Evolutionary conservation across 495 filamentous ascomycete genomes (phyloP).

Genomic region (Penicillium subrubescens): DNA sequence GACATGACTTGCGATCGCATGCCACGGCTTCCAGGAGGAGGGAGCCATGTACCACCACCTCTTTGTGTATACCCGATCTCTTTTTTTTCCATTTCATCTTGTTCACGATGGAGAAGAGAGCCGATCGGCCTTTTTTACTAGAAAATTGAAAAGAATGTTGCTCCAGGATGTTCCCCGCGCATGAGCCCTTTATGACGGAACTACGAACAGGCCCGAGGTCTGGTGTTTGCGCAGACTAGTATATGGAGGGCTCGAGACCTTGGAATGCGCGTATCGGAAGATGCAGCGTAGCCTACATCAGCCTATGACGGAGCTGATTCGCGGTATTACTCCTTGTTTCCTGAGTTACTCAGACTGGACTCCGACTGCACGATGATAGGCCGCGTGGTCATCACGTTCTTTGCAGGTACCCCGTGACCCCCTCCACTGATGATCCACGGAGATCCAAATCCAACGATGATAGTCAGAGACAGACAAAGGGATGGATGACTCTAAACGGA

Average conservation of each 20-base stretch:
- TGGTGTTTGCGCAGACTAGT: not conserved
- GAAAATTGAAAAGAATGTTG: slow-evolving; percentile 4
- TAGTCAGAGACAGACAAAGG: not conserved
- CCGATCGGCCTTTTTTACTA: not conserved
- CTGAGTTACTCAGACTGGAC: not conserved
- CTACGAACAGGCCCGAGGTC: not conserved
- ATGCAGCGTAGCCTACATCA: not conserved
- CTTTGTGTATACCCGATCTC: slow-evolving; percentile 4
- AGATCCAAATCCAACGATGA: slow-evolving; percentile 1
- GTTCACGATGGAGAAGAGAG: not conserved
- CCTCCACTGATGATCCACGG: not conserved
- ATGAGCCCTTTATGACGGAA: not conserved
- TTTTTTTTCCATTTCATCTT: not conserved
- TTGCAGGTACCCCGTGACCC: slow-evolving; percentile 1
- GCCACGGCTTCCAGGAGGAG: not conserved
- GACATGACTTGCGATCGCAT: slow-evolving; percentile 10
- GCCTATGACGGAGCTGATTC: not conserved
- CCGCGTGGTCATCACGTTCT: not conserved
- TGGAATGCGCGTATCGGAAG: slow-evolving; percentile 4
- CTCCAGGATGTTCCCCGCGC: not conserved
- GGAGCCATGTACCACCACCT: slow-evolving; percentile 18
- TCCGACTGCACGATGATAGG: not conserved
- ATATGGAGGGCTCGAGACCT: not conserved
- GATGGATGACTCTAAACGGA: not conserved
- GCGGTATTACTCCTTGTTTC: not conserved